phyloP scores from a whole-genome alignment of 768 basidiomycete genomes.

The Tricholoma hemisulphureum region DNA sequence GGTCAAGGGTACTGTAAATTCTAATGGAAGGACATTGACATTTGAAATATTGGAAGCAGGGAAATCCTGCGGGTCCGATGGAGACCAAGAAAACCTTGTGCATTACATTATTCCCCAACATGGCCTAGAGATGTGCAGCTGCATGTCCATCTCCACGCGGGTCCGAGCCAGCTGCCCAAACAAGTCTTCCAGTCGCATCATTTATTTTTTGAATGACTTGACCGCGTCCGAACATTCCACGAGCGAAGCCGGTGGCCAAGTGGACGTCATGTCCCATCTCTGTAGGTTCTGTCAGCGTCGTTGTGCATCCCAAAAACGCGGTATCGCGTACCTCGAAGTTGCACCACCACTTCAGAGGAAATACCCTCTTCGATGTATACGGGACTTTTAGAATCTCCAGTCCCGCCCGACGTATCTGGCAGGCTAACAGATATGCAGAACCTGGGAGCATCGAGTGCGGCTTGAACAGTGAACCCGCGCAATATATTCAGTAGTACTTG shows the following conservation, averaged over 20 bases:
- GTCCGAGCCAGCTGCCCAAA: conserved; percentile 96
- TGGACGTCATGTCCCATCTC: conserved; percentile 90
- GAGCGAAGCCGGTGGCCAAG: conserved; percentile 53
- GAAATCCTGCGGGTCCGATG: background rate
- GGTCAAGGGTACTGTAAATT: too few species aligned
- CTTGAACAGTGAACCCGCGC: conserved; percentile 83
- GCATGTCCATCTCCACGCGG: conserved; percentile 87
- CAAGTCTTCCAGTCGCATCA: conserved; percentile 62
- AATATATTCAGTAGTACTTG: conserved; percentile 92
- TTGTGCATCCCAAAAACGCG: background rate
- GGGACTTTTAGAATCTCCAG: conserved; percentile 75
- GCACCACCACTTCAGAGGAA: conserved; percentile 54
- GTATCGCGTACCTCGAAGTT: conserved; percentile 57
- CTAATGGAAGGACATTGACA: too few species aligned
- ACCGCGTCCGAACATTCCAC: conserved; percentile 75
- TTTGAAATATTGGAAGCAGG: too few species aligned
- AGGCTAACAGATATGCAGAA: conserved; percentile 92
- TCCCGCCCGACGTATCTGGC: conserved; percentile 54
- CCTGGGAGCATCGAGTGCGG: conserved; percentile 89
- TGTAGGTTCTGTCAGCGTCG: conserved; percentile 27
- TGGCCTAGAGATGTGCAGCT: conserved; percentile 61
- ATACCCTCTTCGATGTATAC: conserved; percentile 91
- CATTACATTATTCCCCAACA: conserved; percentile 29
- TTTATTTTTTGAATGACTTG: conserved; percentile 85
- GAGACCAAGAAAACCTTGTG: background rate